Evolutionary conservation across 164 flowering plant species (phyloP).

Genomic region (Stephania japonica): DNA sequence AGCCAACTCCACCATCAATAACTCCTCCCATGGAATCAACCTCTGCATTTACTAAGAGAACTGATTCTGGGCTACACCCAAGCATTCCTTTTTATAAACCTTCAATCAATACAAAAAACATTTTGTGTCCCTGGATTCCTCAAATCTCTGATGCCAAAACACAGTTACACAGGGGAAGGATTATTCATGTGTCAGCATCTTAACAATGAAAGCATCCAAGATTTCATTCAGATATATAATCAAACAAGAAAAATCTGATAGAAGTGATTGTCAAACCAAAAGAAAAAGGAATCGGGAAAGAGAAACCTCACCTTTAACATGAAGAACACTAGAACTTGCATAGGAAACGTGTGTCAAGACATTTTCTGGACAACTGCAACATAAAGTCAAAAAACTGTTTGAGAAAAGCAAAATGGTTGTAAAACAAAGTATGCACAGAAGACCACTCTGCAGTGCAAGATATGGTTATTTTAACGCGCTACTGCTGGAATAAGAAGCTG

Average conservation of each 20-base stretch:
- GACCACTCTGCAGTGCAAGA: neutral
- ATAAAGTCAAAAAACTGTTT: neutral
- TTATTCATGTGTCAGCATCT: neutral
- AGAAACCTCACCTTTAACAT: neutral
- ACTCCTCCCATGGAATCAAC: conserved; percentile 99
- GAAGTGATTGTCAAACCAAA: neutral
- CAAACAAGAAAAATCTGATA: neutral
- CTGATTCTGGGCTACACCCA: conserved; percentile 64
- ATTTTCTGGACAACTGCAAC: neutral
- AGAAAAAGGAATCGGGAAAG: neutral
- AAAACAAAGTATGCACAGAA: neutral
- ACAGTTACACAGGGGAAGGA: neutral
- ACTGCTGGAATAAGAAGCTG: neutral
- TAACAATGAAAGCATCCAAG: neutral
- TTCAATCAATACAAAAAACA: conserved; percentile 21
- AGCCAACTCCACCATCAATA: conserved; percentile 71
- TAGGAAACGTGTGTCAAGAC: neutral
- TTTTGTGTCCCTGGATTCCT: conserved; percentile 21
- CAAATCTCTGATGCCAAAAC: conserved; percentile 16
- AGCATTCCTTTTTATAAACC: conserved; percentile 50
- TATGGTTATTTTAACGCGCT: neutral
- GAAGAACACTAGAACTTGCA: neutral
- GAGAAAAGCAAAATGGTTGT: neutral
- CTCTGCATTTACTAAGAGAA: conserved; percentile 76
- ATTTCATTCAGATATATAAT: neutral